Evolutionary conservation across 768 basidiomycete species (phyloP).

Genomic region (Lentinula boryana): DNA sequence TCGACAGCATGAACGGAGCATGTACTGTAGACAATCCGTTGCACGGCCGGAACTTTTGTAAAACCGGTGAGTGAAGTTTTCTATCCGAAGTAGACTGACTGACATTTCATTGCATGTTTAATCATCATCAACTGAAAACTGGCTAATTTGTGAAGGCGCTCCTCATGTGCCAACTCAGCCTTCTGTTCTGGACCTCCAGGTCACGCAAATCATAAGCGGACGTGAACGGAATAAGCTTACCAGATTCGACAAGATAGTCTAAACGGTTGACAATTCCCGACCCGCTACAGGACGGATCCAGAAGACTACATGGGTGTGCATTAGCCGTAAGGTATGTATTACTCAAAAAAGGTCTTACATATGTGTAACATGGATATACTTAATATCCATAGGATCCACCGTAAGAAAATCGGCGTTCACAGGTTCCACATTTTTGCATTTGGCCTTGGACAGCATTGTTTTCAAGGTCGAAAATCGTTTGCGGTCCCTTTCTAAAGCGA

Average conservation of each 20-base stretch:
- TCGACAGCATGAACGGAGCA: slow-evolving; percentile 90
- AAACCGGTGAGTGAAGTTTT: slow-evolving; percentile 7
- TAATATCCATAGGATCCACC: slow-evolving; percentile 58
- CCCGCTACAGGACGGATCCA: slow-evolving; percentile 96
- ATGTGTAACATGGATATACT: slow-evolving; percentile 69
- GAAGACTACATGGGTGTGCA: slow-evolving; percentile 35
- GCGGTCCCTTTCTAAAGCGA: slow-evolving; percentile 85
- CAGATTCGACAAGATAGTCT: slow-evolving; percentile 75
- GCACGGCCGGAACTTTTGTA: slow-evolving; percentile 62
- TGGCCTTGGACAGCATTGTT: slow-evolving; percentile 80
- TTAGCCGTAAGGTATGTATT: neutral
- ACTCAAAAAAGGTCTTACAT: slow-evolving; percentile 46
- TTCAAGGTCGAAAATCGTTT: slow-evolving; percentile 79
- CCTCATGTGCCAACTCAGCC: slow-evolving; percentile 50
- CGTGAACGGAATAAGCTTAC: slow-evolving; percentile 29
- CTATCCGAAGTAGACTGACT: slow-evolving; percentile 15
- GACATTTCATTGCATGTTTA: slow-evolving; percentile 93
- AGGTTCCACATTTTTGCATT: slow-evolving; percentile 74
- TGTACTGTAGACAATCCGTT: slow-evolving; percentile 94
- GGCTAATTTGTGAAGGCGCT: slow-evolving; percentile 78
- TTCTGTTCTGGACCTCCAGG: slow-evolving; percentile 39
- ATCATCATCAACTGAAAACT: slow-evolving; percentile 89
- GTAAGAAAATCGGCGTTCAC: slow-evolving; percentile 81
- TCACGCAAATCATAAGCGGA: neutral
- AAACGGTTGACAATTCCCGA: slow-evolving; percentile 89